Conservation (phyloP, 2,329 filamentous ascomycete species). For the Aspergillus texensis region DNA sequence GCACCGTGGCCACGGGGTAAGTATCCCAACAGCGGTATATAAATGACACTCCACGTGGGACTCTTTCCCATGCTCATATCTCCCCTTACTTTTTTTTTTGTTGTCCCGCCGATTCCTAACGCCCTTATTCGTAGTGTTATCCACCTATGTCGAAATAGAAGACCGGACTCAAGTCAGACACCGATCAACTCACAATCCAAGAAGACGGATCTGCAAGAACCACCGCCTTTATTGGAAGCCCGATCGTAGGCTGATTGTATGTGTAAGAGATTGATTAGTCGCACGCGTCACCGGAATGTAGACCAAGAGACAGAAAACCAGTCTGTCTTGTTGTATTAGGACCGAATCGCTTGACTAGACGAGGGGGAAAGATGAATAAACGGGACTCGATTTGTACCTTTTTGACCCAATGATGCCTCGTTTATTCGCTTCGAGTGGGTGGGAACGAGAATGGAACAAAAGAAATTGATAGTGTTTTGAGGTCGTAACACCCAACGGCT, state of each 20-base stretch:
- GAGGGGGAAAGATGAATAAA: neutral
- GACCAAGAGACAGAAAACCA: neutral
- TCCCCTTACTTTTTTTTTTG: neutral
- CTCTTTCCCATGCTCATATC: neutral
- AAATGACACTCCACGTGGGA: neutral
- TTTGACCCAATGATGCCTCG: slow-evolving; percentile 5
- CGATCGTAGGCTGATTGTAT: neutral
- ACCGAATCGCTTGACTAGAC: neutral
- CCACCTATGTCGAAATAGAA: neutral
- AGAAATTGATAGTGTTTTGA: neutral
- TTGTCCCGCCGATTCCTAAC: neutral
- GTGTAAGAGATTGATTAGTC: neutral
- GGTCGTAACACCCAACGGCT: neutral
- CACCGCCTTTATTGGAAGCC: too few species aligned
- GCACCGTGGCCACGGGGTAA: neutral
- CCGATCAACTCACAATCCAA: neutral
- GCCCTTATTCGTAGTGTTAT: neutral
- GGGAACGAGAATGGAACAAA: slow-evolving; percentile 1
- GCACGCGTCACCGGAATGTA: neutral
- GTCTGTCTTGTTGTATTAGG: neutral
- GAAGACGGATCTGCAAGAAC: neutral
- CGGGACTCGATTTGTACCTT: neutral
- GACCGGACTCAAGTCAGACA: neutral
- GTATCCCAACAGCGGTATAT: neutral
- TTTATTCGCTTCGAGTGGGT: slow-evolving; percentile 2